Base-by-base conservation (phyloP, 2,329 filamentous ascomycete species). In the Apiospora pterosperma region DNA sequence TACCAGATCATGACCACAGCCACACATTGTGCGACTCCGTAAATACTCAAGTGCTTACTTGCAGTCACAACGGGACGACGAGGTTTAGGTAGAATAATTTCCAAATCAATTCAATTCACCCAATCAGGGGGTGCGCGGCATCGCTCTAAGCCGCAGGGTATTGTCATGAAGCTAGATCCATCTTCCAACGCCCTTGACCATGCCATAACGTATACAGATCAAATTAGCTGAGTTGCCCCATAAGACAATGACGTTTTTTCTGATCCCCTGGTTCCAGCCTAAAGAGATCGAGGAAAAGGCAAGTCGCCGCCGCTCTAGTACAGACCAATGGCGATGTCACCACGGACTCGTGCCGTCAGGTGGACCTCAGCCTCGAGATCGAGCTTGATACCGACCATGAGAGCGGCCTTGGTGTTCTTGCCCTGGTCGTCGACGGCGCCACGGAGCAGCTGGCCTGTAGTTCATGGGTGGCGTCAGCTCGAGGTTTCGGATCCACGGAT, bases 301-400 rank as follows among this genome's bases (percentile, higher is more conserved):
- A 10, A 31, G 48, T 11, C 48, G 48, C 28, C n/a, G n/a, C 38
- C 16, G 48, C 58, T 64, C 67, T 77, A 87, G 74, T 87, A 87
- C 70, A 88, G 75, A 58, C 85, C 85, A 67, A 89, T 81, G 23
- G 83, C 81, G 70, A 88, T 87, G 73, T 89, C 86, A 80, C 86
- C 86, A 59, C 85, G 80, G 66, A 88, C 80, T 62, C 86, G 76
- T 60, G 86, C 86, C 21, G 85, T 88, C 67, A 88, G 75, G 73
- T 89, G 85, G 52, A 88, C 84, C 73, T 88, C 86, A 16, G 86
- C 86, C 73, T 89, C 86, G 23, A 88, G 76, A 72, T 89, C 86
- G 39, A 89, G 79, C 79, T 89, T 88, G 78, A 88, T 88, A 64
- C 86, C 86, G 41, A 89, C 79, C 69, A 88, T 79, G 52, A 88